Percentiles rank a stretch among this genome's conserved stretches.
These are phyloP conservation scores for Polyplosphaeria fusca DNA, from an alignment of 495 filamentous ascomycete genomes.

Conservation along the genomic window DNA sequence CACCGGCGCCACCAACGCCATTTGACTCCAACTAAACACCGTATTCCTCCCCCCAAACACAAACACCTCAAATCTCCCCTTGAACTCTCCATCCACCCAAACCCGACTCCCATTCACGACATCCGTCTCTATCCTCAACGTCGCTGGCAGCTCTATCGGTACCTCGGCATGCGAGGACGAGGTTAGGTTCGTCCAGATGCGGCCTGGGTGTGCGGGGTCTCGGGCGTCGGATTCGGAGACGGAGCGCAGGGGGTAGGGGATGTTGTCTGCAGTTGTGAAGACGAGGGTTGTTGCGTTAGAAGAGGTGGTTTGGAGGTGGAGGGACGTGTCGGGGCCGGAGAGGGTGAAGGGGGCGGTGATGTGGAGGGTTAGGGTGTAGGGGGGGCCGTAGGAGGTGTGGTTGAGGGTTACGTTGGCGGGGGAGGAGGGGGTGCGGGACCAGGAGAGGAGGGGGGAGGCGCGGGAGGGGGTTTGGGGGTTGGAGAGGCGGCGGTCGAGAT, in stretches of 20 bases:
- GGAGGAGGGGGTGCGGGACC: background rate
- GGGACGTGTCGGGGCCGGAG: constrained; percentile 39
- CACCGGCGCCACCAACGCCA: constrained; percentile 56
- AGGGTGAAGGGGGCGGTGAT: constrained; percentile 46
- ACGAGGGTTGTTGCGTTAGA: constrained; percentile 33
- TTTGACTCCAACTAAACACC: constrained; percentile 54
- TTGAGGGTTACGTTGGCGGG: constrained; percentile 26
- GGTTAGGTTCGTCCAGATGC: constrained; percentile 44
- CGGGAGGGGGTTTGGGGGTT: background rate
- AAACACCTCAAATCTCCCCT: constrained; percentile 54
- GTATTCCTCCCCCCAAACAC: constrained; percentile 53
- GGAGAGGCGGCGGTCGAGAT: constrained; percentile 45
- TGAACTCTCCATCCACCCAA: constrained; percentile 47
- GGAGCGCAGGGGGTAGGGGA: constrained; percentile 51
- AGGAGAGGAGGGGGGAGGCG: constrained; percentile 7
- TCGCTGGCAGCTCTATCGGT: constrained; percentile 18
- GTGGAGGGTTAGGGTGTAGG: constrained; percentile 47
- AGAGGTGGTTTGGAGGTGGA: constrained; percentile 39
- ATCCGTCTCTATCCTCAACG: constrained; percentile 44
- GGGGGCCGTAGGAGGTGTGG: constrained; percentile 52
- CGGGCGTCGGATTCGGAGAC: constrained; percentile 36
- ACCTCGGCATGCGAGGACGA: constrained; percentile 38
- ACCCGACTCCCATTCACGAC: constrained; percentile 46
- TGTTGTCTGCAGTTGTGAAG: constrained; percentile 49
- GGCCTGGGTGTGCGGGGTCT: constrained; percentile 40